Percentiles rank a stretch among this genome's conserved stretches.
Evolutionary conservation across 805 yeast species (phyloP).

Genomic region (Candida railenensis): DNA sequence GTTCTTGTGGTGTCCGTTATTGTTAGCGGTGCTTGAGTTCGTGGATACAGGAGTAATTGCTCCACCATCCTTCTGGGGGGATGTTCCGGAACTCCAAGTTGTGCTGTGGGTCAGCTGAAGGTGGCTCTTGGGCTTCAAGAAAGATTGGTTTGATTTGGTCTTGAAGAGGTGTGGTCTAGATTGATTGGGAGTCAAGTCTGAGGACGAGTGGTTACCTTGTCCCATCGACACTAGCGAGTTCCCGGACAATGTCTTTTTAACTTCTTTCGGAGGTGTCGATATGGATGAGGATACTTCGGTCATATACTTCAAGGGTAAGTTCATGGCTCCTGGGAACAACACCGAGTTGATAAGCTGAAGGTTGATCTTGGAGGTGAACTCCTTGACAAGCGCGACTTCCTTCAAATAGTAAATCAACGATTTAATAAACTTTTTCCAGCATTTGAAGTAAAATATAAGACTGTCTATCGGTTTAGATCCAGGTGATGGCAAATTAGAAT

Average conservation of each 20-base stretch:
- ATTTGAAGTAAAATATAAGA: slow-evolving; percentile 36
- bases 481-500: slow-evolving; percentile 34
- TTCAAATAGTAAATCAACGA: slow-evolving; percentile 36
- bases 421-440: slow-evolving; percentile 40
- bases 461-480: slow-evolving; percentile 41
- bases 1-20: neutral
- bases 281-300: slow-evolving; percentile 7
- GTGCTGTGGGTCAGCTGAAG: neutral
- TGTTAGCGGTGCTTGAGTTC: slow-evolving; percentile 2
- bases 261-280: slow-evolving; percentile 11
- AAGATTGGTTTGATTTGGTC: slow-evolving; percentile 19
- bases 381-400: slow-evolving; percentile 49
- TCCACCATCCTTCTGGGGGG: neutral
- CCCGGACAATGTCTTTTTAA: slow-evolving; percentile 14
- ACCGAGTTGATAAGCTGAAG: slow-evolving; percentile 37
- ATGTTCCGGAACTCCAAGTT: neutral
- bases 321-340: slow-evolving; percentile 45
- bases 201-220: slow-evolving; percentile 24
- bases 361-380: slow-evolving; percentile 37
- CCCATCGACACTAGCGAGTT: slow-evolving; percentile 5
- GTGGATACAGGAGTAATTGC: slow-evolving; percentile 4
- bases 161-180: slow-evolving; percentile 22
- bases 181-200: neutral
- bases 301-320: slow-evolving; percentile 26
- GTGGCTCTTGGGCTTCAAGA: slow-evolving; percentile 5